These are phyloP conservation scores for Diaporthe australafricana DNA, from an alignment of 2,329 filamentous ascomycete genomes.

Conservation along the genomic window DNA sequence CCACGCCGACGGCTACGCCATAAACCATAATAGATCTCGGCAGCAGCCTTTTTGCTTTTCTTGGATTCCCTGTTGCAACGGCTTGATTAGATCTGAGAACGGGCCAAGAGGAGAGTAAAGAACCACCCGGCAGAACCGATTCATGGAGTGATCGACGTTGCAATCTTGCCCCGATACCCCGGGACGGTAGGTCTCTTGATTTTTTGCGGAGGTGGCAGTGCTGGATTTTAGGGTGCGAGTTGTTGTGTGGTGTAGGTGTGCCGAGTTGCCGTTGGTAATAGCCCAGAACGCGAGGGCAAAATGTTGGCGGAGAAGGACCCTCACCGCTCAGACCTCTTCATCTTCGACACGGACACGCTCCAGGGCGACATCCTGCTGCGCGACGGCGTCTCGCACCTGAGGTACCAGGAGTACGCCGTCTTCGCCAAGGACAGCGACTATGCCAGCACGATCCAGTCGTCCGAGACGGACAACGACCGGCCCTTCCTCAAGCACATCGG, in stretches of 20 bases:
- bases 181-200: neutral
- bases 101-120: neutral
- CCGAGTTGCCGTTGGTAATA: slow-evolving; percentile 12
- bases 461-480: slow-evolving; percentile 32
- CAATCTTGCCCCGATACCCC: slow-evolving; percentile 3
- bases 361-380: slow-evolving; percentile 50
- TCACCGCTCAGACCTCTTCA: slow-evolving; percentile 49
- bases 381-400: slow-evolving; percentile 47
- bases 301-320: slow-evolving; percentile 19
- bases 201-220: slow-evolving; percentile 32
- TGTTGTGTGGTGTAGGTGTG: slow-evolving; percentile 1
- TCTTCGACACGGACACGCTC: slow-evolving; percentile 49
- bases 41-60: neutral
- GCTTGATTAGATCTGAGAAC: neutral
- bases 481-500: slow-evolving; percentile 43
- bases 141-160: slow-evolving; percentile 23
- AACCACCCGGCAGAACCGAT: neutral
- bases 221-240: slow-evolving; percentile 10
- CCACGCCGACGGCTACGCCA: neutral
- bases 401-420: slow-evolving; percentile 53
- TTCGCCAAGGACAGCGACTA: slow-evolving; percentile 41
- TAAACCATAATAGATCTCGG: neutral
- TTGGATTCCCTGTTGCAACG: slow-evolving; percentile 9
- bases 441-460: slow-evolving; percentile 40
- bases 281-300: slow-evolving; percentile 15